Conservation (phyloP, 495 filamentous ascomycete genomes). For the Aspergillus sclerotiicarbonarius region DNA sequence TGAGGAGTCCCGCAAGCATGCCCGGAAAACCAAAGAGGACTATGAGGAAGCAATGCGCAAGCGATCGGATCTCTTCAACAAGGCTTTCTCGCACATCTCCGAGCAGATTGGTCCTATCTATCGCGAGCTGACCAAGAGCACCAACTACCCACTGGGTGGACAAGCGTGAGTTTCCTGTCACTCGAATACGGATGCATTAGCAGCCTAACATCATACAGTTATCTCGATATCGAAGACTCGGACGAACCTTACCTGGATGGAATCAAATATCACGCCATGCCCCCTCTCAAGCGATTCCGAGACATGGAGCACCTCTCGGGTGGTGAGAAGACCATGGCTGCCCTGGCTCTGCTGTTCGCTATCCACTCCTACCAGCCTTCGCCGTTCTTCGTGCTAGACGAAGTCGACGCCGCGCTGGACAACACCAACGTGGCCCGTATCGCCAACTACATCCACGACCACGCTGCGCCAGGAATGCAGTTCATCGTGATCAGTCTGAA, state of each 20-base stretch:
- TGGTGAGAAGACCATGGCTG: slow-evolving; percentile 98
- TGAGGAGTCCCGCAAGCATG: slow-evolving; percentile 71
- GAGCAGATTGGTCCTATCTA: slow-evolving; percentile 93
- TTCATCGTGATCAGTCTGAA: slow-evolving; percentile 98
- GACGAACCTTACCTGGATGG: slow-evolving; percentile 90
- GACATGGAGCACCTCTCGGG: slow-evolving; percentile 99
- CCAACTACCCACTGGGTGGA: slow-evolving; percentile 84
- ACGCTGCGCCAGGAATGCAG: slow-evolving; percentile 96
- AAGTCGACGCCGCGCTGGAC: slow-evolving; percentile 96
- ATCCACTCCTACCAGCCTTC: slow-evolving; percentile 92
- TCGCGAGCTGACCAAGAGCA: slow-evolving; percentile 84
- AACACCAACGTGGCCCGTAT: slow-evolving; percentile 95
- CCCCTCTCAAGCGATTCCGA: slow-evolving; percentile 94
- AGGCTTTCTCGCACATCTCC: slow-evolving; percentile 90
- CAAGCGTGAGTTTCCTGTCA: slow-evolving; percentile 58
- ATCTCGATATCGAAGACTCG: slow-evolving; percentile 89
- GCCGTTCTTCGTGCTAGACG: slow-evolving; percentile 97
- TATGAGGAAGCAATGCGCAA: slow-evolving; percentile 78
- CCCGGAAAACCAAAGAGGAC: slow-evolving; percentile 72
- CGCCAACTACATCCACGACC: slow-evolving; percentile 89
- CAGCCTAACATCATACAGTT: slow-evolving; percentile 35
- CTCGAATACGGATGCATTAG: background rate
- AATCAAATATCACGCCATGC: slow-evolving; percentile 98
- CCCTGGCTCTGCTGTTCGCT: slow-evolving; percentile 90
- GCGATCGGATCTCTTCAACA: slow-evolving; percentile 89